These are phyloP conservation scores for Acer yangbiense DNA, from an alignment of 345 rosid genomes.

Conservation along the genomic window DNA sequence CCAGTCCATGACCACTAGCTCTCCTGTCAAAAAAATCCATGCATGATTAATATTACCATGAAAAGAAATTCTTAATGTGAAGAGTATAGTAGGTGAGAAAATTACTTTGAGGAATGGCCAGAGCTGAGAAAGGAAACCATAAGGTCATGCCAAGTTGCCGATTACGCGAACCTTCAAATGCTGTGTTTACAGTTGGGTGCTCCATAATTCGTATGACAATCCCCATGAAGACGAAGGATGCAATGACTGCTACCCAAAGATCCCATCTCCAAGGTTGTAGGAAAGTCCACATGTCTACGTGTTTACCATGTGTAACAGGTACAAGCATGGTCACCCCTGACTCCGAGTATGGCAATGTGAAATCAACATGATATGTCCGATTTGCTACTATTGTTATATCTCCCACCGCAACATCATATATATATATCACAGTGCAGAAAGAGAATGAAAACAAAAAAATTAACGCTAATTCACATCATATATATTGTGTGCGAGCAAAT, in stretches of 20 bases:
- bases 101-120: slow-evolving; percentile 44
- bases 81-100: no score
- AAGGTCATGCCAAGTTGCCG: slow-evolving; percentile 31
- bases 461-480: not conserved
- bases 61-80: no score
- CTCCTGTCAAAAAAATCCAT: slow-evolving; percentile 18
- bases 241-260: slow-evolving; percentile 40
- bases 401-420: slow-evolving; percentile 32
- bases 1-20: slow-evolving; percentile 19
- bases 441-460: not conserved
- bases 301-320: slow-evolving; percentile 1
- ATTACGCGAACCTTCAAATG: slow-evolving; percentile 27
- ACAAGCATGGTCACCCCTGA: slow-evolving; percentile 40
- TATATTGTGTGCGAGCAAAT: not conserved
- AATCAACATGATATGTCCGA: slow-evolving; percentile 32
- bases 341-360: slow-evolving; percentile 44
- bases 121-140: slow-evolving; percentile 38
- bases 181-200: slow-evolving; percentile 27
- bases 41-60: no score
- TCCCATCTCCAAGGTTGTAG: slow-evolving; percentile 42
- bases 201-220: slow-evolving; percentile 39
- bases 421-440: not conserved
- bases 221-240: slow-evolving; percentile 30
- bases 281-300: slow-evolving; percentile 38
- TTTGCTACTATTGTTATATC: slow-evolving; percentile 28